Conservation (phyloP, 2,329 filamentous ascomycete species). For the Paradendryphiella salina region DNA sequence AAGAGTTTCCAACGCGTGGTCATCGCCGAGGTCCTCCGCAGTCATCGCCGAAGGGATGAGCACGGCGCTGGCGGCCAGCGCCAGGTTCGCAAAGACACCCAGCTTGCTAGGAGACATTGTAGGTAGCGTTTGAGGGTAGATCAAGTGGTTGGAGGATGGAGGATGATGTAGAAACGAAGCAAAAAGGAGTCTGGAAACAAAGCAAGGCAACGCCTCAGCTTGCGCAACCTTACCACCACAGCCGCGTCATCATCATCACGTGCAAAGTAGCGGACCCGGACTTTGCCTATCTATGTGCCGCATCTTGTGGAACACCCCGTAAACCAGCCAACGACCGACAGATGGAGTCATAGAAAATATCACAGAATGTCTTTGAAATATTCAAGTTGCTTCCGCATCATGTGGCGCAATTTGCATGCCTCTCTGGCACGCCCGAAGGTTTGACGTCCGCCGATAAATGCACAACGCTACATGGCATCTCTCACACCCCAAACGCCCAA, state of each 20-base stretch:
- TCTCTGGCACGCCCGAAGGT: too few relatives aligned
- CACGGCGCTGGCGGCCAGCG: conserved; percentile 44
- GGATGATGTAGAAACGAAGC: conserved; percentile 17
- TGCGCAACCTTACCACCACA: conserved; percentile 9
- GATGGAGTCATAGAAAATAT: background rate
- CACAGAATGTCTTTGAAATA: background rate
- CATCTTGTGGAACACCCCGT: conserved; percentile 12
- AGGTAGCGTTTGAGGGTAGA: conserved; percentile 18
- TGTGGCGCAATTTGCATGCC: background rate
- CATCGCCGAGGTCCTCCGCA: conserved; percentile 36
- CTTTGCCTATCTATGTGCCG: conserved; percentile 11
- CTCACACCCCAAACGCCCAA: background rate
- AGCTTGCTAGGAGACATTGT: conserved; percentile 40
- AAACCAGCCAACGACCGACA: conserved; percentile 1
- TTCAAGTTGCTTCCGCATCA: too few relatives aligned
- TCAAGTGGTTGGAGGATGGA: conserved; percentile 13
- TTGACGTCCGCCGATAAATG: background rate
- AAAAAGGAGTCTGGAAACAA: conserved; percentile 16
- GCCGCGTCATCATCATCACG: conserved; percentile 20
- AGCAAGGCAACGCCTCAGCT: conserved; percentile 16
- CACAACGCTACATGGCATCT: conserved; percentile 7
- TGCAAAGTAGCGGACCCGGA: conserved; percentile 10
- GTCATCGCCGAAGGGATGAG: conserved; percentile 41
- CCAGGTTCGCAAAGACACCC: conserved; percentile 41
- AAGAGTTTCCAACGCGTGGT: conserved; percentile 37